Evolutionary conservation across 352 stramenopile species (phyloP), one percentile per base, ranked within the genome.

Genomic region (Phytophthora uliginosa): DNA sequence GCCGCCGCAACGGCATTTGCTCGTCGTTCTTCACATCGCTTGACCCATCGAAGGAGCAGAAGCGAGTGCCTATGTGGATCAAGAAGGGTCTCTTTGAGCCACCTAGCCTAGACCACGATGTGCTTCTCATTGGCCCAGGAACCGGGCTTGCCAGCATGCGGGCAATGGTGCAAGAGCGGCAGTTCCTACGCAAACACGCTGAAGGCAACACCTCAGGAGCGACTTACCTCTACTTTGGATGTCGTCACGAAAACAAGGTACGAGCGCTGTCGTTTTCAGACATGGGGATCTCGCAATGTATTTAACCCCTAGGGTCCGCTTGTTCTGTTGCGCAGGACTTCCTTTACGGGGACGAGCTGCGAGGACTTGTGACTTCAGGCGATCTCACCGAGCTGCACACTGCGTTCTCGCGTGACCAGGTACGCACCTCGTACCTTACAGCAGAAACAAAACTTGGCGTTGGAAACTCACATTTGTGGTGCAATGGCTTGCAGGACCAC

Each of bases 71-170:
- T 0, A 78, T 98, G 66, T 98, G 84, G 81, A 91, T 98, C 55
- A 97, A 97, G 75, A 90, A 80, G 12, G 91, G 94, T 7, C 79
- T 93, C 1, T 97, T 98, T 69, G 69, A 85, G 15, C 82, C 82
- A 1, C 82, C 85, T 0, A 66, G 58, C 26, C 69, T 83, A 45
- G 71, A 81, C 7, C 77, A 82, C 20, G 66, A 88, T 36, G 76
- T 98, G 63, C 68, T 98, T n/a, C 82, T 98, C 18, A 93, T 98
- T 26, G 95, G 94, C 0, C 95, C 95, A 17, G 94, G 93, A 47
- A 98, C 94, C 0, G 95, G 94, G 9, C 81, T 98, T 10, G 95
- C 95, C 15, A 89, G 92, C 18, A 98, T 98, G 89, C 91, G 92
- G 4, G 85, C 92, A n/a, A 88, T 98, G 58, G 59, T 96, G 1